These are phyloP conservation scores for Coemansia sp. DNA, from an alignment of 192 early-diverging fungal species.

Conservation along the genomic window DNA sequence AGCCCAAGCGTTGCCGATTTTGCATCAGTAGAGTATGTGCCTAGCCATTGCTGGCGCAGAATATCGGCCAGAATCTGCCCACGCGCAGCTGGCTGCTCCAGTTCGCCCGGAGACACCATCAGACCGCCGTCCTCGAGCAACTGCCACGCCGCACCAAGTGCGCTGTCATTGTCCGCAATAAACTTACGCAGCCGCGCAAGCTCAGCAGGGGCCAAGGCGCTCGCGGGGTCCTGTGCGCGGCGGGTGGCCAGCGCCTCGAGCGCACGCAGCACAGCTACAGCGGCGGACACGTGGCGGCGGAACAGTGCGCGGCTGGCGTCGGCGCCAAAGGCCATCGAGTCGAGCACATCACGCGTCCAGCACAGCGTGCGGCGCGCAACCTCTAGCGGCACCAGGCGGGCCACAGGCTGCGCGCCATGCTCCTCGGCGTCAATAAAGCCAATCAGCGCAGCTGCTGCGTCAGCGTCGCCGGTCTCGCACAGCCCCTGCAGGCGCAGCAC, in stretches of 20 bases:
- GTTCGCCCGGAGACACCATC: conserved; percentile 49
- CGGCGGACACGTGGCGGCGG: conserved; percentile 7
- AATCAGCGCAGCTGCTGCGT: conserved; percentile 10
- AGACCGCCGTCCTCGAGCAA: conserved; percentile 38
- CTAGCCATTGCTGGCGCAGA: conserved; percentile 40
- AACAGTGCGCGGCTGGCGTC: conserved; percentile 25
- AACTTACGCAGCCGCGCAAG: conserved; percentile 10
- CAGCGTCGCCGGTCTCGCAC: conserved; percentile 42
- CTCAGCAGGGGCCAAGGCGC: conserved; percentile 9
- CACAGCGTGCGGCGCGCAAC: conserved; percentile 32
- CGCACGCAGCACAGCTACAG: conserved; percentile 16
- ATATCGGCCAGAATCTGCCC: conserved; percentile 39
- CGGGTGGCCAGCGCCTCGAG: conserved; percentile 11
- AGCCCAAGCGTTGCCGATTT: conserved; percentile 1
- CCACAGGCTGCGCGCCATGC: conserved; percentile 7
- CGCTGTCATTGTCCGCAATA: conserved; percentile 13
- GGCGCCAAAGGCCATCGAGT: conserved; percentile 30
- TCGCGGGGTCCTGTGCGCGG: neutral
- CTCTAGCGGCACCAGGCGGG: conserved; percentile 22
- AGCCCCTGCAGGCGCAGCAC: conserved; percentile 53
- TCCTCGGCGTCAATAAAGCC: conserved; percentile 26
- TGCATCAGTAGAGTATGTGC: neutral
- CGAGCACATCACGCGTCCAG: conserved; percentile 45
- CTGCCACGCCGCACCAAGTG: conserved; percentile 37
- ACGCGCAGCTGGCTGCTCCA: conserved; percentile 21